A percentile compares a stretch with the other conserved stretches of the same genome.
Evolutionary conservation across 2,329 filamentous ascomycete species (phyloP).

Genomic region (Clarireedia paspali): DNA sequence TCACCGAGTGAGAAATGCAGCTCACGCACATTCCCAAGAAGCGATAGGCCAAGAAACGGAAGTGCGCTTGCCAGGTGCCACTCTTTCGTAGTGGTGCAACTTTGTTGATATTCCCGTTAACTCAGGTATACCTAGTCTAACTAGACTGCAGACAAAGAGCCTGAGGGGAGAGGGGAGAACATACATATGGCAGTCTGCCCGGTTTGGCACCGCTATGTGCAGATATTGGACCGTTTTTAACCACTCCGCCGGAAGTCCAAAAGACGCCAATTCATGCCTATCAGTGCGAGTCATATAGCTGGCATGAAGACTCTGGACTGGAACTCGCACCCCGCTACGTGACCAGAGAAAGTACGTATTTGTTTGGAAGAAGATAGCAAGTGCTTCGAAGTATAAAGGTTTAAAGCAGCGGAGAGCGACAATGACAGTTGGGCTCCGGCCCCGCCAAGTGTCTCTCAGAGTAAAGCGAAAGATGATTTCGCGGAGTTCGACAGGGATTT

Average conservation of each 20-base stretch:
- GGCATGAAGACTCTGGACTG: background rate
- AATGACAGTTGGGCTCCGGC: background rate
- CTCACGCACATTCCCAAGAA: background rate
- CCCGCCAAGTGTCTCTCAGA: background rate
- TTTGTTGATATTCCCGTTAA: background rate
- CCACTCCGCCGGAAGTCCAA: background rate
- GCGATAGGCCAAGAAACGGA: background rate
- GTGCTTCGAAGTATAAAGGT: background rate
- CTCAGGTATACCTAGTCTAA: background rate
- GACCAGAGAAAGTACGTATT: background rate
- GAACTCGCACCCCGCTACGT: background rate
- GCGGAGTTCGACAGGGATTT: background rate
- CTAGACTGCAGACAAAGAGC: too few species aligned
- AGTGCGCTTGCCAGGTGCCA: background rate
- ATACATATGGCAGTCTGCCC: background rate
- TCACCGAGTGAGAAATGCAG: background rate
- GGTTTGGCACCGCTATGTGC: background rate
- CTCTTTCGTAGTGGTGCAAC: background rate
- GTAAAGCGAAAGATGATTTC: background rate
- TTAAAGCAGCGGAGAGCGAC: background rate
- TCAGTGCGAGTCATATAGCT: background rate
- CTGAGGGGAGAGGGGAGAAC: too few species aligned
- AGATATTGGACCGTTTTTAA: background rate
- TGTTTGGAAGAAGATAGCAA: background rate
- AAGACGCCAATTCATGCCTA: background rate